Conservation (phyloP, 129 eudicot species). For the Deinandra increscens region DNA sequence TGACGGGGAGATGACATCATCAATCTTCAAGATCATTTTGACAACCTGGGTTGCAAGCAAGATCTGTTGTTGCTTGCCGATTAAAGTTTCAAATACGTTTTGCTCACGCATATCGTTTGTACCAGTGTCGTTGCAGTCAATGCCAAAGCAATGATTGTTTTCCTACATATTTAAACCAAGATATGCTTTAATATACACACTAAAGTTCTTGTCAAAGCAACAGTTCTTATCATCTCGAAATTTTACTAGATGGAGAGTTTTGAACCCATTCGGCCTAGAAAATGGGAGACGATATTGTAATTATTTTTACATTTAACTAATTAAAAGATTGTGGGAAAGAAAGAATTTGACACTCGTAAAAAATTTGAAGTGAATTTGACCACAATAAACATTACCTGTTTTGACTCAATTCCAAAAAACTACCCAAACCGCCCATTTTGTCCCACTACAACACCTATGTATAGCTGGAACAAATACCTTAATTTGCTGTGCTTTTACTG, state of each 20-base stretch:
- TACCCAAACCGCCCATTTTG: neutral
- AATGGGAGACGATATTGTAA: neutral
- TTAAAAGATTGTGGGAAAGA: too few species aligned
- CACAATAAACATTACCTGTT: neutral
- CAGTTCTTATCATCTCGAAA: neutral
- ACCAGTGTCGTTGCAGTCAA: conserved; percentile 90
- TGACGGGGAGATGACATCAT: conserved; percentile 85
- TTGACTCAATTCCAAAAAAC: neutral
- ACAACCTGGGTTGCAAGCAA: conserved; percentile 97
- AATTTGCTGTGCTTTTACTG: conserved; percentile 89
- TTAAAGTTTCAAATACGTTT: conserved; percentile 87
- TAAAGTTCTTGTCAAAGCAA: neutral
- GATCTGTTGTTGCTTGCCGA: conserved; percentile 96
- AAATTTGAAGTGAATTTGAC: neutral
- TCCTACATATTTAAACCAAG: conserved; percentile 62
- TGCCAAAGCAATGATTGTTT: conserved; percentile 80
- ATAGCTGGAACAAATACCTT: conserved; percentile 51
- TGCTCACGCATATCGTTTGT: conserved; percentile 97
- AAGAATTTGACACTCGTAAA: neutral
- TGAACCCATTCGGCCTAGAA: neutral
- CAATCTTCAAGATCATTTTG: conserved; percentile 96
- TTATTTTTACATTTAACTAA: too few species aligned
- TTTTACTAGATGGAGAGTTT: neutral
- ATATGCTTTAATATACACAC: conserved; percentile 7
- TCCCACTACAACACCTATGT: neutral